Evolutionary conservation across 768 basidiomycete species (phyloP).

Genomic region (Leucosporidium creatinivorum): DNA sequence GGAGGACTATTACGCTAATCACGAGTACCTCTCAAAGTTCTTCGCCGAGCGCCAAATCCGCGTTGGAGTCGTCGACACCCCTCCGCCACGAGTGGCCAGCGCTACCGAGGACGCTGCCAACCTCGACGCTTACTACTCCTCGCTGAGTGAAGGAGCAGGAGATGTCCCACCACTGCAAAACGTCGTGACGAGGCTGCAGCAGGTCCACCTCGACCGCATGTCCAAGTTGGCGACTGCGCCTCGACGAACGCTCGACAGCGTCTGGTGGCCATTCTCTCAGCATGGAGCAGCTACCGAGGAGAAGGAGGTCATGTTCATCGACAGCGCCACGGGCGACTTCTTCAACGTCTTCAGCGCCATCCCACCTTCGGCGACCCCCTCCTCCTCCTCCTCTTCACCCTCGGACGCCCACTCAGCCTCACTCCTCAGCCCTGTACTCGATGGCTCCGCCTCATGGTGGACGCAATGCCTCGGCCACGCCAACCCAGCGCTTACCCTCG

Average conservation of each 20-base stretch:
- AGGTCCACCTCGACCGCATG: conserved; percentile 59
- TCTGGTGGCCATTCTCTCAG: conserved; percentile 99
- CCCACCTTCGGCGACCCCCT: conserved; percentile 35
- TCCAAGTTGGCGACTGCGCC: conserved; percentile 70
- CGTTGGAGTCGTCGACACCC: conserved; percentile 41
- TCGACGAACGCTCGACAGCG: conserved; percentile 59
- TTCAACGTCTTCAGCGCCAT: conserved; percentile 61
- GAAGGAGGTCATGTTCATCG: conserved; percentile 76
- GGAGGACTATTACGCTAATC: conserved; percentile 80
- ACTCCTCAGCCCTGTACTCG: conserved; percentile 55
- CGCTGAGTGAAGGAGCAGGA: conserved; percentile 33
- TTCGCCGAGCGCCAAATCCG: conserved; percentile 59
- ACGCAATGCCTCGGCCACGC: conserved; percentile 87
- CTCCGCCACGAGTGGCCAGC: conserved; percentile 34
- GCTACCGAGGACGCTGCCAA: conserved; percentile 46
- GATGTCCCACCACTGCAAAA: conserved; percentile 40
- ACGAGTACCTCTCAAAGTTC: conserved; percentile 69
- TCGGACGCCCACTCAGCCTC: conserved; percentile 2
- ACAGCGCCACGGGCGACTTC: conserved; percentile 79
- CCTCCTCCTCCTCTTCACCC: conserved; percentile 1
- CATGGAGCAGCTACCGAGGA: conserved; percentile 64
- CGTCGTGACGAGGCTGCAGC: conserved; percentile 56
- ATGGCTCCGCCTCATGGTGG: conserved; percentile 98
- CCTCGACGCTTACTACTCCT: conserved; percentile 66
- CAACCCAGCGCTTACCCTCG: conserved; percentile 64